A percentile compares a stretch with the other conserved stretches of the same genome.
phyloP scores from a whole-genome alignment of 192 early-diverging fungal species.

The Cetraspora pellucida region DNA sequence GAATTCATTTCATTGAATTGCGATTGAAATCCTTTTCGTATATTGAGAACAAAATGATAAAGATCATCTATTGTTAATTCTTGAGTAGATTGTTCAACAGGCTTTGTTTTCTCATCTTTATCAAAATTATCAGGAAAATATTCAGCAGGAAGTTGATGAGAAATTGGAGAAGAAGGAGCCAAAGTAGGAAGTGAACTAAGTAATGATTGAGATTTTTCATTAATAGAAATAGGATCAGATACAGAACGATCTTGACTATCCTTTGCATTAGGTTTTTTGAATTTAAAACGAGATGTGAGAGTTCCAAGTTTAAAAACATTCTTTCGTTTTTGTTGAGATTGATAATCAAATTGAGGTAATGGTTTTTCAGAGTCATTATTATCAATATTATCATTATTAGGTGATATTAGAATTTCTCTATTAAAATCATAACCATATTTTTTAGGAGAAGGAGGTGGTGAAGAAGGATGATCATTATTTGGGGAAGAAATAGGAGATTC shows the following conservation, averaged over 20 bases:
- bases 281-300: conserved; percentile 10
- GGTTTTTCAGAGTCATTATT: too few species aligned
- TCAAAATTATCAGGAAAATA: not conserved
- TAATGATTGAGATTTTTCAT: not conserved
- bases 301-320: conserved; percentile 10
- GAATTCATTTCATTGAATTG: conserved; percentile 27
- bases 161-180: conserved; percentile 12
- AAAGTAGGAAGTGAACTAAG: conserved; percentile 1
- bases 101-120: not conserved
- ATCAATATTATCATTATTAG: too few species aligned
- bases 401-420: too few species aligned
- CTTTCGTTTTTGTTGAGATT: conserved; percentile 16
- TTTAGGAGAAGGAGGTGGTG: too few species aligned
- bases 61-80: conserved; percentile 28
- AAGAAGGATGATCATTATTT: too few species aligned
- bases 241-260: not conserved
- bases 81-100: not conserved
- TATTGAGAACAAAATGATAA: conserved; percentile 27
- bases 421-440: too few species aligned
- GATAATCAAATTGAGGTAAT: too few species aligned
- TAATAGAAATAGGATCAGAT: not conserved
- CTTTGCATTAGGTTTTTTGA: not conserved
- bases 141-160: conserved; percentile 19
- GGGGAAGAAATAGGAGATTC: too few species aligned
- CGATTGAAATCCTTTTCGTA: conserved; percentile 29